Conservation (phyloP, 129 eudicot genomes). For the Lactuca saligna region DNA sequence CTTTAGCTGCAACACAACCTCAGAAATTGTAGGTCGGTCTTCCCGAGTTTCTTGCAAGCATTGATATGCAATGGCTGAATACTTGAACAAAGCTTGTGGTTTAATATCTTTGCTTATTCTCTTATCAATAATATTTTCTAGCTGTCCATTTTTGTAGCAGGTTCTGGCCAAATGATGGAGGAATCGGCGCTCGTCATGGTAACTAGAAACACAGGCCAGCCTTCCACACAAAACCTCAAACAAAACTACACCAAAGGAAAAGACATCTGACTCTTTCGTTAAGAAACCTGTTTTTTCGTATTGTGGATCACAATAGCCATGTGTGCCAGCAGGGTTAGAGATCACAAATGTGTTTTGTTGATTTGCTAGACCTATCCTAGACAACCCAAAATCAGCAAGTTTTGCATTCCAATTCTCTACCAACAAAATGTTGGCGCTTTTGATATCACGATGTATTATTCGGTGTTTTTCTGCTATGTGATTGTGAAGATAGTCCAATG, state of each 20-base stretch:
- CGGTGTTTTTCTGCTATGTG: background rate
- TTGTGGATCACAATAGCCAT: constrained; percentile 4
- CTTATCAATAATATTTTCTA: background rate
- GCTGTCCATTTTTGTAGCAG: background rate
- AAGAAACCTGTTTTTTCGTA: background rate
- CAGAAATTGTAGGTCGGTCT: background rate
- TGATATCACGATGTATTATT: background rate
- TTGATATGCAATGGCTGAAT: constrained; percentile 3
- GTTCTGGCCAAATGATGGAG: constrained; percentile 8
- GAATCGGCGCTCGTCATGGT: background rate
- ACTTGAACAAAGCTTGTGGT: background rate
- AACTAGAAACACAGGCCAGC: background rate
- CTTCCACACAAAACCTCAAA: constrained; percentile 6
- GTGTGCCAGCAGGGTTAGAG: background rate
- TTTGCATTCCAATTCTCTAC: constrained; percentile 2
- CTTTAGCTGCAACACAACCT: background rate
- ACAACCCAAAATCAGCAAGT: constrained; percentile 1
- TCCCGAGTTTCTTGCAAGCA: constrained; percentile 7
- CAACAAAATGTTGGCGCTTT: background rate
- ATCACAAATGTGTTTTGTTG: background rate
- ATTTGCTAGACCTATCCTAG: background rate
- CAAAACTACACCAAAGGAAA: background rate
- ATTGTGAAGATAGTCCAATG: no score
- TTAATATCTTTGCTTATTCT: background rate
- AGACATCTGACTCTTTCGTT: background rate